Base-by-base conservation (phyloP, 805 yeast species). In the Kodamaea neixiangensis region DNA sequence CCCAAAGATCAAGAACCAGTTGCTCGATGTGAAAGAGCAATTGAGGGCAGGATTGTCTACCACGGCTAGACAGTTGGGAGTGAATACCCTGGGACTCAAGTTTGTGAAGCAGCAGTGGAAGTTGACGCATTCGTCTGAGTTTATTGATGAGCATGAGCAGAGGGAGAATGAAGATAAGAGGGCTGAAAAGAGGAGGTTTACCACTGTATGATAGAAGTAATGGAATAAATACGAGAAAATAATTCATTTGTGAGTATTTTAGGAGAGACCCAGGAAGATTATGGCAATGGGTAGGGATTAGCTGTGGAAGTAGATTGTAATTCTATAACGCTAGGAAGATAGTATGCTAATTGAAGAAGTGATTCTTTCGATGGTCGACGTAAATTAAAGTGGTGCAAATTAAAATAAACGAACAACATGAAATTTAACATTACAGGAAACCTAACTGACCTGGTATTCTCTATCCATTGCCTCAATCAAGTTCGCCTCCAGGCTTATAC, bases 61-160 rank as follows among this genome's bases (percentile, higher is more conserved):
- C 2, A 81, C 82, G 17, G 73, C 79, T 13, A 73, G 78, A 43
- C 85, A 81, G 52, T 75, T 94, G 43, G 98, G 97, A 7, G 85
- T 79, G 72, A 94, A 94, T 62, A 75, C 89, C 15, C 92, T 88
- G 54, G 97, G 97, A 3, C 73, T 94, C 65, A 81, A 79, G 58
- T 87, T 82, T 59, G 68, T 88, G 53, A 85, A 83, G 63, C 81
- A 78, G 41, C 90, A 87, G 66, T 92, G 97, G 97, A 81, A 82
- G 52, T 68, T 85, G 62, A 77, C 76, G 40, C 98, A 93, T 64
- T 83, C 79, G 58, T 76, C 80, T 31, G 90, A 86, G 63, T 91
- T 83, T 61, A 77, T 81, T 44, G 97, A 89, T 59, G 88, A 82
- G 45, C 74, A 73, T 22, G 86, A 83, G 56, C 84, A 80, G 53